Conservation (phyloP, 305 asterid genomes). For the Fraxinus nigra region DNA sequence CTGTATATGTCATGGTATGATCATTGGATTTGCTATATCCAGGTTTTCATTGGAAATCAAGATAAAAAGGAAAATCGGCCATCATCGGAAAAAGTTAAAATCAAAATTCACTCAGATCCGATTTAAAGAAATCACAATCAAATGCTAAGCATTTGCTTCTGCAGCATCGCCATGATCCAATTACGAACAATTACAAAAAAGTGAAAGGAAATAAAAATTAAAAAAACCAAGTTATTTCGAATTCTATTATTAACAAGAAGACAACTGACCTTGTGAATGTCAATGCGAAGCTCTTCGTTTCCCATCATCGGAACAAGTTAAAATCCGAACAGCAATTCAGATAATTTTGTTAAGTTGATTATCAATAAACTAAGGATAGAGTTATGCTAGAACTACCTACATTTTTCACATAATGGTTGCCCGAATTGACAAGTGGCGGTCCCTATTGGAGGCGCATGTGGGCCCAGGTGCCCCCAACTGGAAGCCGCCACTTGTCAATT, state of each 20-base stretch:
- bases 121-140: conserved; percentile 18
- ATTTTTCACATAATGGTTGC: too few species aligned
- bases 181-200: conserved; percentile 1
- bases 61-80: conserved; percentile 7
- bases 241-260: conserved; percentile 4
- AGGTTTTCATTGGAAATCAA: conserved; percentile 10
- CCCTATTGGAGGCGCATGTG: too few species aligned
- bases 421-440: too few species aligned
- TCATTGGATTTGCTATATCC: neutral
- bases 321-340: neutral
- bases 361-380: too few species aligned
- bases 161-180: neutral
- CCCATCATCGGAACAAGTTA: conserved; percentile 34
- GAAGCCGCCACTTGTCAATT: too few species aligned
- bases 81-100: too few species aligned
- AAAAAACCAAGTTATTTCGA: conserved; percentile 9
- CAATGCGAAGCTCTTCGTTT: conserved; percentile 50
- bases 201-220: neutral
- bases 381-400: too few species aligned
- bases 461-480: too few species aligned
- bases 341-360: too few species aligned
- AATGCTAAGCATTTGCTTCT: conserved; percentile 12
- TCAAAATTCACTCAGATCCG: conserved; percentile 46
- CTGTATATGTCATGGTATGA: neutral
- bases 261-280: conserved; percentile 32